Conservation (phyloP, 495 filamentous ascomycete genomes). For the Rhypophila decipiens region DNA sequence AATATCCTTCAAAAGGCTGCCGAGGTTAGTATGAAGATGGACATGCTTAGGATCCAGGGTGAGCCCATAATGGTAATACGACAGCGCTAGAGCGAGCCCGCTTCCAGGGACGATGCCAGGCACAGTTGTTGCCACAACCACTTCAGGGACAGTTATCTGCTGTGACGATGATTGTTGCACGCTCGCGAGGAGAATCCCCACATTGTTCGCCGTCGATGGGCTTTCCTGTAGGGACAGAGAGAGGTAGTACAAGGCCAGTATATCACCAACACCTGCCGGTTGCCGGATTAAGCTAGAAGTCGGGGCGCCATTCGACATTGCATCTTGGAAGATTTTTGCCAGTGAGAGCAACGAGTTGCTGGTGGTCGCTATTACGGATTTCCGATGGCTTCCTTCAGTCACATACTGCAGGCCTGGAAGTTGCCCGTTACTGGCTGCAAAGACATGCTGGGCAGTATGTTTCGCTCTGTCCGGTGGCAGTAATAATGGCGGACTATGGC, state of each 20-base stretch:
- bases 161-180: constrained; percentile 69
- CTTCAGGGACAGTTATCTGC: constrained; percentile 16
- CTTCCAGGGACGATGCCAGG: constrained; percentile 80
- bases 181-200: constrained; percentile 90
- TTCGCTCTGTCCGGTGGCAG: constrained; percentile 80
- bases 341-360: constrained; percentile 93
- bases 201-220: constrained; percentile 97
- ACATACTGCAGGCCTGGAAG: constrained; percentile 80
- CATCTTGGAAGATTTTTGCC: constrained; percentile 97
- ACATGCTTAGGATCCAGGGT: constrained; percentile 84
- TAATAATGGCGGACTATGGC: constrained; percentile 55
- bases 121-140: constrained; percentile 44
- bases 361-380: constrained; percentile 82
- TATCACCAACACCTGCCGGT: constrained; percentile 79
- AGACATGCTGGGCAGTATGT: constrained; percentile 78
- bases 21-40: constrained; percentile 96
- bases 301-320: constrained; percentile 75
- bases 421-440: constrained; percentile 62
- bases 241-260: constrained; percentile 91
- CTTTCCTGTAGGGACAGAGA: constrained; percentile 93
- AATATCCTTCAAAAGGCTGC: constrained; percentile 93
- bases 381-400: constrained; percentile 62
- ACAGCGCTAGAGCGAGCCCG: constrained; percentile 80
- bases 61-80: constrained; percentile 91
- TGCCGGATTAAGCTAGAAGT: constrained; percentile 51